Conservation (phyloP, 129 eudicot species). For the Centella asiatica region DNA sequence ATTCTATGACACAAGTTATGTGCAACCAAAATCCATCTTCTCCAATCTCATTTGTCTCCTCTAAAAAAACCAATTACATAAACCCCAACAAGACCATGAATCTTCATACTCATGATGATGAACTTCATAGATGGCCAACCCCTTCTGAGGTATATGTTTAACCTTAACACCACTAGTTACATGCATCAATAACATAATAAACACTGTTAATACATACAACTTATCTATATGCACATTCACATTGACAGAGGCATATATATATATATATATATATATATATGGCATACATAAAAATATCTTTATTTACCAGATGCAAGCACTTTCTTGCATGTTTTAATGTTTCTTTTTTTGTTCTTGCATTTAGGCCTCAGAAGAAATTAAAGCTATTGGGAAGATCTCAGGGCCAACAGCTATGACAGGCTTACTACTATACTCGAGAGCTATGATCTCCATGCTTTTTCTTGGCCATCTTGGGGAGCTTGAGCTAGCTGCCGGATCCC, state of each 20-base stretch:
- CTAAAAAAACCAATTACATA: slow-evolving; percentile 44
- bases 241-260: not conserved
- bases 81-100: slow-evolving; percentile 46
- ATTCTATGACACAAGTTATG: slow-evolving; percentile 38
- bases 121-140: slow-evolving; percentile 81
- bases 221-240: not conserved
- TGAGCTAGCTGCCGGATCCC: slow-evolving; percentile 83
- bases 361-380: slow-evolving; percentile 71
- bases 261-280: not conserved
- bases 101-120: slow-evolving; percentile 20
- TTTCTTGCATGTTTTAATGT: slow-evolving; percentile 12
- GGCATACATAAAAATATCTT: not conserved
- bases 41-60: slow-evolving; percentile 45
- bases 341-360: slow-evolving; percentile 1
- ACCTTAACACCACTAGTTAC: not conserved
- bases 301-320: not conserved
- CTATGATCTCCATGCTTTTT: slow-evolving; percentile 93
- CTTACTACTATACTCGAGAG: slow-evolving; percentile 61
- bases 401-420: slow-evolving; percentile 82
- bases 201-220: not conserved
- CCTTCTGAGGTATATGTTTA: slow-evolving; percentile 63
- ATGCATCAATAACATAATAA: not conserved
- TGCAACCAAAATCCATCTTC: slow-evolving; percentile 65
- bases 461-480: slow-evolving; percentile 85
- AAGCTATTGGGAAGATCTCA: slow-evolving; percentile 80